Evolutionary conservation across 306 rosid species (phyloP).

Genomic region (Prunus armeniaca): DNA sequence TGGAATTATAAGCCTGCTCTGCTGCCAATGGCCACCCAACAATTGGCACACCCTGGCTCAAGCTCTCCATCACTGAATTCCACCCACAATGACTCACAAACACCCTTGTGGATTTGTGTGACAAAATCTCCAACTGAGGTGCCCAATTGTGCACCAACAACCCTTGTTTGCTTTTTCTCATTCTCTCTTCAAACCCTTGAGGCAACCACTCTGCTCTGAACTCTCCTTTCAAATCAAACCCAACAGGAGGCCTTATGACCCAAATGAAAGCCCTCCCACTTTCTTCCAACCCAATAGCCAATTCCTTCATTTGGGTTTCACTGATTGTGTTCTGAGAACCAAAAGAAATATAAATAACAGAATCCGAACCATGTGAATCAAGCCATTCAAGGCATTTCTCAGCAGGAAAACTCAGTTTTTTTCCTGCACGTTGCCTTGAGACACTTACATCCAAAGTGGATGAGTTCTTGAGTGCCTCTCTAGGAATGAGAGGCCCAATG

Average conservation of each 20-base stretch:
- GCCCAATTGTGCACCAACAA: constrained; percentile 60
- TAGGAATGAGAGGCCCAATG: constrained; percentile 55
- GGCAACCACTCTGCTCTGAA: constrained; percentile 64
- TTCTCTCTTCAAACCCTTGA: constrained; percentile 53
- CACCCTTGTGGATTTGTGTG: constrained; percentile 50
- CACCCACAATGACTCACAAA: constrained; percentile 86
- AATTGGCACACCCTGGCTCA: constrained; percentile 66
- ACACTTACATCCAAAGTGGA: background rate
- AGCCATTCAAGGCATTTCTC: constrained; percentile 57
- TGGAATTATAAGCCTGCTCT: constrained; percentile 68
- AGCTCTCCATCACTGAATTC: constrained; percentile 78
- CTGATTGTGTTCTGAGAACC: constrained; percentile 79
- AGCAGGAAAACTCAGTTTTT: constrained; percentile 38
- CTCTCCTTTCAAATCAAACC: constrained; percentile 46
- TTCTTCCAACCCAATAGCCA: constrained; percentile 65
- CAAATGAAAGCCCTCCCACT: constrained; percentile 53
- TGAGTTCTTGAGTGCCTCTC: background rate
- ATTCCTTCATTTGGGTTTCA: constrained; percentile 56
- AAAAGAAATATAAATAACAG: constrained; percentile 68
- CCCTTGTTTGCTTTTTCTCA: constrained; percentile 34
- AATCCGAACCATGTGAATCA: constrained; percentile 26
- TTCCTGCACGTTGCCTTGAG: constrained; percentile 40
- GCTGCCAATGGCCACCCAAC: constrained; percentile 82
- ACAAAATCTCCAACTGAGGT: constrained; percentile 70
- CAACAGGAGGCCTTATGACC: constrained; percentile 73